Conservation (phyloP, 306 rosid genomes). For the Prunus fruticosa region DNA sequence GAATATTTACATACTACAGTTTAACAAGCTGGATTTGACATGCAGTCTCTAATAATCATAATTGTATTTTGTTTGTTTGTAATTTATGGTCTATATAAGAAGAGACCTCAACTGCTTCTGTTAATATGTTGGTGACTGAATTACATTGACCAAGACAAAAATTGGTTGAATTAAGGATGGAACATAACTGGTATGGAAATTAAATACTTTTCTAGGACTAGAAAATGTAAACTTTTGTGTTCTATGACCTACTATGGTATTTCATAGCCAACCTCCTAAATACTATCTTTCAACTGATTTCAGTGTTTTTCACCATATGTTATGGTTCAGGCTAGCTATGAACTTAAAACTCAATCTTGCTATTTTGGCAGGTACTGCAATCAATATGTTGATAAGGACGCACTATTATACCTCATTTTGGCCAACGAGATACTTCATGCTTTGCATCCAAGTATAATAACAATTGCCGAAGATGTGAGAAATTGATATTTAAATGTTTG, state of each 20-base stretch:
- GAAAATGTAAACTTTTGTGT: not conserved
- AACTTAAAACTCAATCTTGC: conserved; percentile 12
- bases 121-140: not conserved
- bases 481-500: conserved; percentile 5
- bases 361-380: conserved; percentile 74
- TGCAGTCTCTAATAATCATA: not conserved
- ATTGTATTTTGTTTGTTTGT: not conserved
- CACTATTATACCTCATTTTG: conserved; percentile 73
- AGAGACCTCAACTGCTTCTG: not conserved
- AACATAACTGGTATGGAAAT: not conserved
- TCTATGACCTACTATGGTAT: not conserved
- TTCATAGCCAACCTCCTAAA: not conserved
- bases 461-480: conserved; percentile 93
- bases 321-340: not conserved
- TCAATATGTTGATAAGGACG: conserved; percentile 94
- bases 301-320: not conserved
- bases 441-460: conserved; percentile 75
- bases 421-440: conserved; percentile 84
- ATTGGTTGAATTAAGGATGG: too few species aligned
- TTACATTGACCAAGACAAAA: not conserved
- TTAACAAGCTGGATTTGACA: not conserved
- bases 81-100: not conserved
- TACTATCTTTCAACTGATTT: not conserved
- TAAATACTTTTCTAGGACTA: not conserved
- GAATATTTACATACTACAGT: not conserved